These are phyloP conservation scores for Endothia cerciana DNA, from an alignment of 2,329 filamentous ascomycete species.

Conservation along the genomic window DNA sequence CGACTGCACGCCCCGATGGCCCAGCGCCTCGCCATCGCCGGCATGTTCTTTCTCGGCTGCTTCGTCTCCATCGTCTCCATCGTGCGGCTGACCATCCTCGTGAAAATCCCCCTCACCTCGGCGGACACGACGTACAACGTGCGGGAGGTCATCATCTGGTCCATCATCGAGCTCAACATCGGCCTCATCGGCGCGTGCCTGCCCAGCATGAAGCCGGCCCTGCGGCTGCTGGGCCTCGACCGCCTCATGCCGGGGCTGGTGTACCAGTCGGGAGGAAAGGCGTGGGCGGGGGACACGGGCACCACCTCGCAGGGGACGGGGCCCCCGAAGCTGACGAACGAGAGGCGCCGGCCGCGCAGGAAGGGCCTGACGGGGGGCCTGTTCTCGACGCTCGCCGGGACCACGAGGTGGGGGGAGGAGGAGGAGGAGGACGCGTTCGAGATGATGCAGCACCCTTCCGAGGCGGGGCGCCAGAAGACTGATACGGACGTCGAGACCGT, in stretches of 20 bases:
- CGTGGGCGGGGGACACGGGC: neutral
- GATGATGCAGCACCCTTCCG: neutral
- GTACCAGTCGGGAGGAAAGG: neutral
- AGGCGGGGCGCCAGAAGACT: neutral
- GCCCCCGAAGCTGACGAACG: neutral
- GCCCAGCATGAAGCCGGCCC: conserved; percentile 1
- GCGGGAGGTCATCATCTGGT: neutral
- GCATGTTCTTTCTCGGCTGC: conserved; percentile 1
- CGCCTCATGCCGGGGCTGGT: neutral
- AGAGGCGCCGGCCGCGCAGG: conserved; percentile 3
- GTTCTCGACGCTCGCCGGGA: neutral
- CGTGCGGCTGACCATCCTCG: conserved; percentile 3
- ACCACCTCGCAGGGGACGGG: neutral
- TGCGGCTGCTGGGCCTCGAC: neutral
- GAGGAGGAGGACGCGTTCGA: conserved; percentile 1
- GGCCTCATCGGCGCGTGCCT: neutral
- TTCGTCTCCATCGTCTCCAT: neutral
- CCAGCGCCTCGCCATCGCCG: neutral
- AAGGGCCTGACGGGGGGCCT: neutral
- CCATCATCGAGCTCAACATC: neutral
- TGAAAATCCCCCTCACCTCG: neutral
- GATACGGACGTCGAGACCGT: neutral
- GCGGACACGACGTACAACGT: conserved; percentile 3
- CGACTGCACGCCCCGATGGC: neutral
- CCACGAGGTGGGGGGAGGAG: neutral